Evolutionary conservation across 345 rosid genomes (phyloP).

Genomic region (Populus pruinosa): DNA sequence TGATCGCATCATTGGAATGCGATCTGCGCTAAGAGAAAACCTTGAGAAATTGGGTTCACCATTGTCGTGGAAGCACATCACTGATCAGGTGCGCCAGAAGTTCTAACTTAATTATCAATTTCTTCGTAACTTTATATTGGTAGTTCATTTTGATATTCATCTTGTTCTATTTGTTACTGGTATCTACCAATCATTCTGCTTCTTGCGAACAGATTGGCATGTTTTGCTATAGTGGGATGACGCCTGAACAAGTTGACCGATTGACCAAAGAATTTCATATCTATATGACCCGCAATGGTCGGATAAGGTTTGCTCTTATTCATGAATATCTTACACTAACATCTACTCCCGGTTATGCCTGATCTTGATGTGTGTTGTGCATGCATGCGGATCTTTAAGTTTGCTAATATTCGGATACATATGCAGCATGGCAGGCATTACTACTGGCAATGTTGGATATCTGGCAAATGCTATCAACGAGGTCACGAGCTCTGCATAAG

Average conservation of each 20-base stretch:
- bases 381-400: neutral
- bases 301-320: constrained; percentile 56
- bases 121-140: neutral
- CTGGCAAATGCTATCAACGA: constrained; percentile 83
- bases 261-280: constrained; percentile 76
- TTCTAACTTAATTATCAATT: neutral
- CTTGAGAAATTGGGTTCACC: constrained; percentile 82
- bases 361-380: neutral
- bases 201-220: constrained; percentile 69
- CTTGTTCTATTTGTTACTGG: neutral
- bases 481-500: constrained; percentile 58
- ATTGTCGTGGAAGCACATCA: constrained; percentile 81
- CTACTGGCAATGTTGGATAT: constrained; percentile 74
- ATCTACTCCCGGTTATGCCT: neutral
- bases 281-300: constrained; percentile 88
- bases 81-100: constrained; percentile 57
- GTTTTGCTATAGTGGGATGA: constrained; percentile 95
- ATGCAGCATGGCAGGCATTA: constrained; percentile 94
- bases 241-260: constrained; percentile 86
- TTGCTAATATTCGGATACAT: constrained; percentile 8
- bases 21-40: constrained; percentile 66
- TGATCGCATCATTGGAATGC: constrained; percentile 92
- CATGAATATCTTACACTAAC: neutral
- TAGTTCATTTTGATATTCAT: neutral
- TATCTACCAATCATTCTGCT: neutral